Evolutionary conservation across 768 basidiomycete genomes (phyloP).

Genomic region (Xerocomus brunneocitrinus): DNA sequence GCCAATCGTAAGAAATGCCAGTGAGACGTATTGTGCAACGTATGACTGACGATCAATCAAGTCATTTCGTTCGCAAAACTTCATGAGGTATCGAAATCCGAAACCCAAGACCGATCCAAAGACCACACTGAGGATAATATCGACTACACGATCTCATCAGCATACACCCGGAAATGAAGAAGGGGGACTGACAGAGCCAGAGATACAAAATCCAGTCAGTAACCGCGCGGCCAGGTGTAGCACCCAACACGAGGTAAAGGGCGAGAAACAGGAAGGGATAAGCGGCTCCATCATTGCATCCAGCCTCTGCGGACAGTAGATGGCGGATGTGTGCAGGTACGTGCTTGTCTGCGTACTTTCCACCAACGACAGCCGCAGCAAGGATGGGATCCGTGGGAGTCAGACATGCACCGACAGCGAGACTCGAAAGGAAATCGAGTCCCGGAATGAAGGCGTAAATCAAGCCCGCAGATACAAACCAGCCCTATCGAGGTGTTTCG

Average conservation of each 20-base stretch:
- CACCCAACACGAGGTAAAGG: constrained; percentile 78
- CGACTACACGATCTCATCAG: constrained; percentile 44
- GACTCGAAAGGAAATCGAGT: constrained; percentile 81
- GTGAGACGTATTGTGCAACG: constrained; percentile 84
- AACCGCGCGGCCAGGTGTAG: constrained; percentile 56
- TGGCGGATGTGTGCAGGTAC: constrained; percentile 79
- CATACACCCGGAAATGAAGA: neutral
- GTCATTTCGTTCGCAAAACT: constrained; percentile 80
- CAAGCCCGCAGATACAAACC: constrained; percentile 88
- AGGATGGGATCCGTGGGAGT: constrained; percentile 67
- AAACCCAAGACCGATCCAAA: constrained; percentile 76
- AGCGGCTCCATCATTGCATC: constrained; percentile 95
- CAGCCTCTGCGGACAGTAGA: constrained; percentile 70
- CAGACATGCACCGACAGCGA: constrained; percentile 88
- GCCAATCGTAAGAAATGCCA: constrained; percentile 83
- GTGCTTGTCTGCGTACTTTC: constrained; percentile 97
- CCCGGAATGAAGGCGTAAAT: constrained; percentile 91
- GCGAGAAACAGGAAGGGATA: constrained; percentile 92
- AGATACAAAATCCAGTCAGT: constrained; percentile 84
- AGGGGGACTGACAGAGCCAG: constrained; percentile 70
- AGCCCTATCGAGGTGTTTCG: constrained; percentile 52
- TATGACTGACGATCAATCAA: constrained; percentile 94
- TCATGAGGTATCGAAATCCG: constrained; percentile 84
- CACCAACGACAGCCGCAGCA: constrained; percentile 65
- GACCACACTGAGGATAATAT: constrained; percentile 69